Conservation (phyloP, 2,329 filamentous ascomycete species). For the Arthrocladium fulminans region DNA sequence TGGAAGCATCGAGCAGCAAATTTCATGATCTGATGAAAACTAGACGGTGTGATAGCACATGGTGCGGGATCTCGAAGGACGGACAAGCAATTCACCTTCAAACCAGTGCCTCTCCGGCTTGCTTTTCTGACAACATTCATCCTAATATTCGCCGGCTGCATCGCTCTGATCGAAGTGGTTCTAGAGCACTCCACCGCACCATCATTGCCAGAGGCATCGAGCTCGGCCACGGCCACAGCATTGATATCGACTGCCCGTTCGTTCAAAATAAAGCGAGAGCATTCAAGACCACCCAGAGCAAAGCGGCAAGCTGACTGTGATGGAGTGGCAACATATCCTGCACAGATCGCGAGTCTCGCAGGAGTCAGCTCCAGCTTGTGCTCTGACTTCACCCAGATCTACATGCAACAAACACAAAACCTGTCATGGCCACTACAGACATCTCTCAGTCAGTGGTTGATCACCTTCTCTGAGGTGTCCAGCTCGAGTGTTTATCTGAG, state of each 20-base stretch:
- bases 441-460: conserved; percentile 4
- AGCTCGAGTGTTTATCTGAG: background rate
- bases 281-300: background rate
- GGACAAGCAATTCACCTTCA: background rate
- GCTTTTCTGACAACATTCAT: background rate
- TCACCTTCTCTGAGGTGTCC: background rate
- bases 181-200: background rate
- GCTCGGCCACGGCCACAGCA: background rate
- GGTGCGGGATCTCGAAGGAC: background rate
- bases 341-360: background rate
- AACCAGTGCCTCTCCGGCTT: conserved; percentile 1
- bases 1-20: background rate
- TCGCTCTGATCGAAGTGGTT: conserved; percentile 3
- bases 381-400: background rate
- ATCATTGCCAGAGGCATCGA: background rate
- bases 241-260: background rate
- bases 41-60: background rate
- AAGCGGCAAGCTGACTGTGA: background rate
- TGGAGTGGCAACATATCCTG: background rate
- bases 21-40: background rate
- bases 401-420: background rate
- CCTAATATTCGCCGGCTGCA: background rate
- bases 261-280: background rate
- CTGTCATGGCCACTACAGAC: conserved; percentile 4
- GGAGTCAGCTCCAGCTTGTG: background rate